Base-by-base conservation (phyloP, 1,284 basidiomycete genomes). In the Baeospora myosura region DNA sequence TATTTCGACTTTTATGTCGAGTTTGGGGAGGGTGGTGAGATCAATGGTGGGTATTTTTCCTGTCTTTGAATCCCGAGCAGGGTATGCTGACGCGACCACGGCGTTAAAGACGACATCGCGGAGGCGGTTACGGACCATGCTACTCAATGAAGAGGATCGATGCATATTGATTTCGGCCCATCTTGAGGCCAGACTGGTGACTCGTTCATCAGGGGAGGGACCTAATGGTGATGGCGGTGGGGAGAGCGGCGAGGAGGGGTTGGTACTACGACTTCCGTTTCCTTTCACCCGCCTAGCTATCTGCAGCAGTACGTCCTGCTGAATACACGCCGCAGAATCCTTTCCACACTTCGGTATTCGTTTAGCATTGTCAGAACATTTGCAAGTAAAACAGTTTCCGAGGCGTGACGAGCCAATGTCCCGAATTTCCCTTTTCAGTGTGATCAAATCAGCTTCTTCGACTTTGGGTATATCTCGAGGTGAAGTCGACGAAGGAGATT, bases 381-480 rank as follows among this genome's bases (percentile, higher is more conserved):
- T 31, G 42, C 47, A 20, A 48, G 51, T 47, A 40, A 33, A 38
- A 47, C 52, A 42, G 48, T 52, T 59, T 45, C 59, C 59, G 49
- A 73, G 58, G 57, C 74, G 76, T 50, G 74, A 76, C 49, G 68
- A 64, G 17, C 78, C 78, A 45, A 91, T 76, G 55, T 82, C 81
- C 60, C 81, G 78, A 48, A 90, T 78, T 64, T 91, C 87, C 50
- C 71, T 70, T 64, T 89, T 88, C 36, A 88, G 63, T 49, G 65
- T 67, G 45, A 74, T 57, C 47, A 88, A 58, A 29, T 81, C 75
- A 31, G 64, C 63, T 20, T 71, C 63, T 32, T 64, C 66, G 43
- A 66, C 59, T 52, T 58, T 65, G 40, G 55, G 54, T 28, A 46
- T 53, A 50, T 50, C 57, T 45, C 51, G 21, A 14, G 32, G 20